Conservation (phyloP, 768 basidiomycete genomes). For the Agaricus blazei region DNA sequence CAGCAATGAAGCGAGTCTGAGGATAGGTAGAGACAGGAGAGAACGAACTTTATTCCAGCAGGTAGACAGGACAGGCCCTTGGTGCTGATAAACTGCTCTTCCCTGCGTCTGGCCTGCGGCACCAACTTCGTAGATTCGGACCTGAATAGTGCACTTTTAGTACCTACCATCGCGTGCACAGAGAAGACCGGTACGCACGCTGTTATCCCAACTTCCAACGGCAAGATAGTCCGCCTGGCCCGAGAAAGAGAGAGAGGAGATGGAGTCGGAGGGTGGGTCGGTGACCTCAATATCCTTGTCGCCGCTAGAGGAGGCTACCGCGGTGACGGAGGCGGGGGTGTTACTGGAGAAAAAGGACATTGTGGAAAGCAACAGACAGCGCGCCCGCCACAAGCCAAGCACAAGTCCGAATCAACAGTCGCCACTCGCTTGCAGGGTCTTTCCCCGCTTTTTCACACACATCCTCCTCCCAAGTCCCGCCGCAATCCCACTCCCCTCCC, state of each 20-base stretch:
- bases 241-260: conserved; percentile 82
- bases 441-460: conserved; percentile 1
- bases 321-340: conserved; percentile 21
- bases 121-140: conserved; percentile 89
- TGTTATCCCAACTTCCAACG: conserved; percentile 92
- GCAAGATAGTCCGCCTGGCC: conserved; percentile 85
- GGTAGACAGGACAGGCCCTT: conserved; percentile 82
- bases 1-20: conserved; percentile 7
- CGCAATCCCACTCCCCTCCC: too few relatives aligned
- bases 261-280: conserved; percentile 82
- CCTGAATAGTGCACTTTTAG: conserved; percentile 41
- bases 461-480: not conserved
- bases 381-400: conserved; percentile 6
- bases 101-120: conserved; percentile 76
- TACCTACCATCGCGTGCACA: conserved; percentile 6
- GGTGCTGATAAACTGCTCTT: conserved; percentile 87
- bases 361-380: conserved; percentile 14
- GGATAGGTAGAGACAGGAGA: not conserved
- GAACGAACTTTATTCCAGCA: conserved; percentile 84
- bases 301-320: conserved; percentile 32
- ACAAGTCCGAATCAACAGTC: not conserved
- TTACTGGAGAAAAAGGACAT: conserved; percentile 39
- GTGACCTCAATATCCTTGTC: conserved; percentile 81
- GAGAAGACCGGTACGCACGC: conserved; percentile 43
- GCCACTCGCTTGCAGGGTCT: conserved; percentile 5